Evolutionary conservation across 2,329 filamentous ascomycete genomes (phyloP).

Genomic region (Trichoderma atrobrunneum): DNA sequence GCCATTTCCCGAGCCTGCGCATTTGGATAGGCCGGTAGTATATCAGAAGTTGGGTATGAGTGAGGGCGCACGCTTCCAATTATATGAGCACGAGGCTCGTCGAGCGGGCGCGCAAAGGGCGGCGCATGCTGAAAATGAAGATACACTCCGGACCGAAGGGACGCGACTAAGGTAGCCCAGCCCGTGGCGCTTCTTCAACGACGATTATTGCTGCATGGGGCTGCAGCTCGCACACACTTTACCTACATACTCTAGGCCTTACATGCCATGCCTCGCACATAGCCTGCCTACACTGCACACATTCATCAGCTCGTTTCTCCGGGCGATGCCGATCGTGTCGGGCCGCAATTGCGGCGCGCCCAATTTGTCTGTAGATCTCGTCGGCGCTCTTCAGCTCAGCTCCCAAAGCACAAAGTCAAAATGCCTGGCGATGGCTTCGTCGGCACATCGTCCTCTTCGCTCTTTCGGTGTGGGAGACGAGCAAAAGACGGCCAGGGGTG

Average conservation of each 20-base stretch:
- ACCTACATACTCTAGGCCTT: background rate
- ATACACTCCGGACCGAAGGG: background rate
- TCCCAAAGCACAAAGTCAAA: background rate
- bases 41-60: constrained; percentile 1
- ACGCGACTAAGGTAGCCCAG: background rate
- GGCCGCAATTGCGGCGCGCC: constrained; percentile 17
- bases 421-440: background rate
- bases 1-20: background rate
- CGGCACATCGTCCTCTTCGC: background rate
- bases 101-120: constrained; percentile 6
- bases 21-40: background rate
- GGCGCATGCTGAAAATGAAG: background rate
- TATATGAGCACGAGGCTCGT: constrained; percentile 1
- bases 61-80: background rate
- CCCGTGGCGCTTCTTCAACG: background rate
- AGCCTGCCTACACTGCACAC: background rate
- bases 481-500: background rate
- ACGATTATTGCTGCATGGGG: constrained; percentile 4
- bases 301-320: constrained; percentile 12
- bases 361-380: constrained; percentile 13
- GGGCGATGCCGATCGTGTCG: constrained; percentile 16
- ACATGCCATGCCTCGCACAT: background rate
- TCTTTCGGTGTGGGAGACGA: constrained; percentile 5
- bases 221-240: constrained; percentile 7
- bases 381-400: background rate